phyloP scores from a whole-genome alignment of 345 rosid genomes.

The Rhizophora apiculata region DNA sequence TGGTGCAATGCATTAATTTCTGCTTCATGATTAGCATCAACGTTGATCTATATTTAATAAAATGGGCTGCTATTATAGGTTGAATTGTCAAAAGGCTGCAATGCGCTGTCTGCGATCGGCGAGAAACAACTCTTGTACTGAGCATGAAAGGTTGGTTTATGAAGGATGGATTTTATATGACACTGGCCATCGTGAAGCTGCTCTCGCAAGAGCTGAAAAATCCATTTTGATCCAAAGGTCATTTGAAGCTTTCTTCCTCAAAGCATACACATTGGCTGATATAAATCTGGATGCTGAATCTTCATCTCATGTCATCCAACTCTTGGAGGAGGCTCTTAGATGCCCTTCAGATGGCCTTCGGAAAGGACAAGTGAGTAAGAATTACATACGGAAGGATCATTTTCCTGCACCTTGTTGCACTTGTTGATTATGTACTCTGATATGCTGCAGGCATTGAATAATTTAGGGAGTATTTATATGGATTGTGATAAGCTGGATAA shows the following conservation, averaged over 20 bases:
- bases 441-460: conserved; percentile 76
- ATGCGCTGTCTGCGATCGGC: conserved; percentile 83
- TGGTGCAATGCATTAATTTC: neutral
- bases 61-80: conserved; percentile 38
- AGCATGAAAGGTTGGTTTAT: conserved; percentile 76
- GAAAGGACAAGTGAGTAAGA: conserved; percentile 78
- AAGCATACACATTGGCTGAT: conserved; percentile 85
- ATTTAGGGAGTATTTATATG: conserved; percentile 78
- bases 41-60: conserved; percentile 1
- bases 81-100: conserved; percentile 88
- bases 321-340: conserved; percentile 84
- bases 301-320: conserved; percentile 60
- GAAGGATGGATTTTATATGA: conserved; percentile 98
- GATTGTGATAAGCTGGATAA: conserved; percentile 70
- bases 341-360: conserved; percentile 97
- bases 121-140: conserved; percentile 50
- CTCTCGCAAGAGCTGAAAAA: conserved; percentile 71
- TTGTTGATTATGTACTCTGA: neutral
- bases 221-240: conserved; percentile 71
- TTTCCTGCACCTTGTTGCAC: neutral
- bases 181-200: conserved; percentile 73
- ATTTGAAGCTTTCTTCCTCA: conserved; percentile 91
- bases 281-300: conserved; percentile 56
- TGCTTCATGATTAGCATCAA: neutral
- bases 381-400: neutral